These are phyloP conservation scores for Linderina pennispora DNA, from an alignment of 192 early-diverging fungal genomes.

Conservation along the genomic window DNA sequence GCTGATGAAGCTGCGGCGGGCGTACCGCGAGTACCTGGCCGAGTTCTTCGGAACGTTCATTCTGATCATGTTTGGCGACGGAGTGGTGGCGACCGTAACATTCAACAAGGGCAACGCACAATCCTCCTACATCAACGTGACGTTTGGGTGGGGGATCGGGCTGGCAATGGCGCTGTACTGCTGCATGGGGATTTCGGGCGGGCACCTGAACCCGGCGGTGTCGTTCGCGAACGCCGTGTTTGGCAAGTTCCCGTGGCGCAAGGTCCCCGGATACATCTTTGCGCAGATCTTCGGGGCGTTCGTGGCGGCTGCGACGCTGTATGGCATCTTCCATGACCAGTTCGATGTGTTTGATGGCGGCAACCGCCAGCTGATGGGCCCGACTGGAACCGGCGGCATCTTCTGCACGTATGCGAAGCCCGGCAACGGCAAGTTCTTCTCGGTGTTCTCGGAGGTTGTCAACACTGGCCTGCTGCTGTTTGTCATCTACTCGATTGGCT, in stretches of 20 bases:
- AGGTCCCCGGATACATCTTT: slow-evolving; percentile 58
- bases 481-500: slow-evolving; percentile 54
- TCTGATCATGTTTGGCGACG: slow-evolving; percentile 59
- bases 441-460: slow-evolving; percentile 59
- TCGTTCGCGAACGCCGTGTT: slow-evolving; percentile 60
- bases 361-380: slow-evolving; percentile 41
- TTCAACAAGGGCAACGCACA: slow-evolving; percentile 38
- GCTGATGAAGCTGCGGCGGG: slow-evolving; percentile 17
- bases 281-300: slow-evolving; percentile 70
- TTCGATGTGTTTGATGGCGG: slow-evolving; percentile 53
- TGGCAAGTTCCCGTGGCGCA: slow-evolving; percentile 62
- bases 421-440: slow-evolving; percentile 49
- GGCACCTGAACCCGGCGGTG: slow-evolving; percentile 74
- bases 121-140: slow-evolving; percentile 49
- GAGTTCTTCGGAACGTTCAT: slow-evolving; percentile 72
- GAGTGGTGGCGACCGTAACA: slow-evolving; percentile 50
- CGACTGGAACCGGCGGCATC: slow-evolving; percentile 52
- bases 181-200: slow-evolving; percentile 62
- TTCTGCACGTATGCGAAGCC: slow-evolving; percentile 59
- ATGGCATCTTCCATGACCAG: slow-evolving; percentile 54
- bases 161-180: slow-evolving; percentile 59
- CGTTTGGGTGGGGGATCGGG: slow-evolving; percentile 59
- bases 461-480: slow-evolving; percentile 63
- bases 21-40: slow-evolving; percentile 56
- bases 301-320: slow-evolving; percentile 62